Evolutionary conservation across 331 rosid genomes (phyloP), one percentile per base, ranked within the genome.

Genomic region (Quercus tomentella): DNA sequence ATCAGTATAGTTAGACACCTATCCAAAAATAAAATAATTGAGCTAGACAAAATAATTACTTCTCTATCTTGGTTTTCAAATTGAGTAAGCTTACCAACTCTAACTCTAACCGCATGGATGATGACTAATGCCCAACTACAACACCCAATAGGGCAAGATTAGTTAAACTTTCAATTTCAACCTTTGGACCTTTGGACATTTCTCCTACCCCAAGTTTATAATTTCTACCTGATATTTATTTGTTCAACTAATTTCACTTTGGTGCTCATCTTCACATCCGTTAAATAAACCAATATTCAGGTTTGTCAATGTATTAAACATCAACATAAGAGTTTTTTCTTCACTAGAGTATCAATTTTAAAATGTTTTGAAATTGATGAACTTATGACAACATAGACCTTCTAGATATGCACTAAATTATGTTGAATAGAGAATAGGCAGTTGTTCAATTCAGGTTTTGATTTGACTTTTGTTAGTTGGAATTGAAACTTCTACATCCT

Each of bases 151-250:
- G n/a, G 22, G 15, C 15, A 30, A 70, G 75, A 56, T 65, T 67
- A 58, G 45, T 10, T 77, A 1, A 22, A 58, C 28, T 56, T 25
- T 16, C 12, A 41, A 28, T 62, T 78, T 79, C 79, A 84, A 61
- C 56, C 74, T 55, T 70, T 20, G 20, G 37, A 23, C 60, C 37
- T 51, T 72, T 69, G 21, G 20, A 26, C 55, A 54, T 70, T 56
- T 22, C 77, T 76, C 3, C 54, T 49, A 57, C 56, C 25, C 37
- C 56, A 74, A 35, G 55, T 22, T 56, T 35, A 26, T 56, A 49
- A 10, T 14, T 49, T 74, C 70, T 35, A 63, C 70, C 60, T 33
- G 10, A 33, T 57, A 72, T 68, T 72, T 31, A 66, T 60, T 72
- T 31, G 76, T 66, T 63, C 31, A 43, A 9, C 23, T 22, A n/a